phyloP scores from a whole-genome alignment of 2,329 filamentous ascomycete genomes.

The Aspergillus fijiensis region DNA sequence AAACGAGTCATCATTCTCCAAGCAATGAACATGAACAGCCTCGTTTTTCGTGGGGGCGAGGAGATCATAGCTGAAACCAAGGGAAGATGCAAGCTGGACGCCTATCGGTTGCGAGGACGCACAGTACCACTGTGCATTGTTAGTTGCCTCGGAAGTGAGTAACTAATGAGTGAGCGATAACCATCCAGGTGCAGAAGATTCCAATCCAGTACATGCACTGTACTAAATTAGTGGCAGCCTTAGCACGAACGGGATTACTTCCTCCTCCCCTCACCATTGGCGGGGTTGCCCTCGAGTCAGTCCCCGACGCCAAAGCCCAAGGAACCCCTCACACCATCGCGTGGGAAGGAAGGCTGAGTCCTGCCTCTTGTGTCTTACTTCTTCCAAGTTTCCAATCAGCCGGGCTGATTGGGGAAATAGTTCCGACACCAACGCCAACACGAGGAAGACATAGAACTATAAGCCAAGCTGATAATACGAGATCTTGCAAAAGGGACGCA shows the following conservation, averaged over 20 bases:
- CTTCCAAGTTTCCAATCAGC: background rate
- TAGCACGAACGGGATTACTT: background rate
- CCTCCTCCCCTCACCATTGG: background rate
- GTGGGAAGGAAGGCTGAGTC: background rate
- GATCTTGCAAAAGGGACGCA: background rate
- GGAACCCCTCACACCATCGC: background rate
- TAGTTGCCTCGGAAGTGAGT: no score
- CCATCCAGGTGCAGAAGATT: no score
- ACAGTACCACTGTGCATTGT: background rate
- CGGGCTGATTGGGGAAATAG: background rate
- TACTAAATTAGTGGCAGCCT: background rate
- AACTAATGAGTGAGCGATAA: no score
- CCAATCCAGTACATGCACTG: no score
- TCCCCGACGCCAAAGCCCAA: background rate
- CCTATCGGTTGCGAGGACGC: background rate
- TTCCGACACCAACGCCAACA: background rate
- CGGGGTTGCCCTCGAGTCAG: background rate
- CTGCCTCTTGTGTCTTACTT: background rate
- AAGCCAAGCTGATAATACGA: background rate
- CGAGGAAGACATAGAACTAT: background rate
- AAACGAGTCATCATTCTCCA: background rate
- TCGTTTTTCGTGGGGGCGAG: background rate
- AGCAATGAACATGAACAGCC: background rate
- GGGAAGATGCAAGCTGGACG: background rate
- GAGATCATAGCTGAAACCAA: background rate